Evolutionary conservation across 139 green algal genomes (phyloP).

Genomic region (Auxenochlorella pyrenoidosa): DNA sequence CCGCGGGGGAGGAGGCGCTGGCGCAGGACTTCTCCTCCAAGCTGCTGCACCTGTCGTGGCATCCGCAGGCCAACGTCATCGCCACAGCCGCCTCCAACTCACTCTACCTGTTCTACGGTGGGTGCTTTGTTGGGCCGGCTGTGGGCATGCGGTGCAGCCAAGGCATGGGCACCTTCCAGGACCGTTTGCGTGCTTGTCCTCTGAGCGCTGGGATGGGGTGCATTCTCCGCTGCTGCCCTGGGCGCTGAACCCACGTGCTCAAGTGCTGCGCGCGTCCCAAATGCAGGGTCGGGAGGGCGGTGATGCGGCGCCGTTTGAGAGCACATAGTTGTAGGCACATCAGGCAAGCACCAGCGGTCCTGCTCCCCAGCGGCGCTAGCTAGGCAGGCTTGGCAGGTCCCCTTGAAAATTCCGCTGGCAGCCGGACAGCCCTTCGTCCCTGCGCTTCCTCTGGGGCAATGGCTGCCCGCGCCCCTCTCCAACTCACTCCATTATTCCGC

Average conservation of each 20-base stretch:
- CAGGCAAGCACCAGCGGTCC: background rate
- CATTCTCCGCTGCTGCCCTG: no score
- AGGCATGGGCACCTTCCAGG: no score
- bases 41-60: conserved; percentile 97
- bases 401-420: no score
- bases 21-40: conserved; percentile 84
- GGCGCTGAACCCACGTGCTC: no score
- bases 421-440: no score
- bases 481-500: background rate
- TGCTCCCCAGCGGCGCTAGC: background rate
- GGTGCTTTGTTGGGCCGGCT: no score
- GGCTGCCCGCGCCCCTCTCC: background rate
- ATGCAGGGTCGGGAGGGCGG: background rate
- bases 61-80: conserved; percentile 92
- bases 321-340: background rate
- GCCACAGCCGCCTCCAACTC: conserved; percentile 92
- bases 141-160: no score
- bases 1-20: conserved; percentile 40
- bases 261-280: background rate
- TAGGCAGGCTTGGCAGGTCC: background rate
- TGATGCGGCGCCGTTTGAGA: background rate
- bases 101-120: conserved; percentile 90
- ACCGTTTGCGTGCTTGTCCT: no score
- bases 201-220: no score
- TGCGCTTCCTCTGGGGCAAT: no score